phyloP scores from a whole-genome alignment of 495 filamentous ascomycete species.

The Corynascus novoguineensis region DNA sequence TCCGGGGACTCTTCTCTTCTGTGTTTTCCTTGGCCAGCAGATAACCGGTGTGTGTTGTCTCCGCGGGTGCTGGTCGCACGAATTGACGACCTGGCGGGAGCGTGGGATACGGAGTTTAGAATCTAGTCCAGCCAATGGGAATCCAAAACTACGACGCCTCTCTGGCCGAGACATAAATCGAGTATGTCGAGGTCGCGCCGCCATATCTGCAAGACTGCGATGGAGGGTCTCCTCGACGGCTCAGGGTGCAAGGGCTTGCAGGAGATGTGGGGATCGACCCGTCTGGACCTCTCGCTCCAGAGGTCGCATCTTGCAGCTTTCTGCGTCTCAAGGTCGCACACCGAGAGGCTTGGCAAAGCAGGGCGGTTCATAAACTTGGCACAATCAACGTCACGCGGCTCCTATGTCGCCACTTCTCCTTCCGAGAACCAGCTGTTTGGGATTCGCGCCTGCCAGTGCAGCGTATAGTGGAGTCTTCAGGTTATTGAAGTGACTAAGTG shows the following conservation, averaged over 20 bases:
- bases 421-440: not conserved
- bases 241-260: not conserved
- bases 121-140: not conserved
- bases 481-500: too few species aligned
- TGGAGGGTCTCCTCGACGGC: not conserved
- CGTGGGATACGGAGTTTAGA: not conserved
- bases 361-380: not conserved
- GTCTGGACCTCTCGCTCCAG: constrained; percentile 10
- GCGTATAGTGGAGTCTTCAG: too few species aligned
- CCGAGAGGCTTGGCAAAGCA: constrained; percentile 5
- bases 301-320: constrained; percentile 10
- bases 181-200: too few species aligned
- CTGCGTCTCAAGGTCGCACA: constrained; percentile 12
- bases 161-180: too few species aligned
- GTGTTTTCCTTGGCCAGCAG: too few species aligned
- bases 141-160: not conserved
- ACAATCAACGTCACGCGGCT: constrained; percentile 10
- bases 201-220: too few species aligned
- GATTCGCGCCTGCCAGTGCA: too few species aligned
- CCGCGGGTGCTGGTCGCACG: not conserved
- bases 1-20: too few species aligned
- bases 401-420: constrained; percentile 9
- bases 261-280: constrained; percentile 8
- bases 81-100: not conserved
- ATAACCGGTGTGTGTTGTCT: not conserved